These are phyloP conservation scores for Scalesia atractyloides DNA, from an alignment of 129 eudicot species.

Conservation along the genomic window DNA sequence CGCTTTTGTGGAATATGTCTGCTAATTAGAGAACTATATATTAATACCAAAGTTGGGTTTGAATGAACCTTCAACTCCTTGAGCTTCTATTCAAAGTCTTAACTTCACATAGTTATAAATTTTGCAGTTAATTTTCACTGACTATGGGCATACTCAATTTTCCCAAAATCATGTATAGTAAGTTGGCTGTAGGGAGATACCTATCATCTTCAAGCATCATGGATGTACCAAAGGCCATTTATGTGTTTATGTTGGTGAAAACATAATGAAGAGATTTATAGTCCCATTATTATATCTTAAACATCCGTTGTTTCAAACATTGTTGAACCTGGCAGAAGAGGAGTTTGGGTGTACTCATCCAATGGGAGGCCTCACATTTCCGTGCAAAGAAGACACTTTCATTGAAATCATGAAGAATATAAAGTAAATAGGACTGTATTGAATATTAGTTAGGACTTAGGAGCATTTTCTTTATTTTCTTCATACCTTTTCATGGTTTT, in stretches of 20 bases:
- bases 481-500: no score
- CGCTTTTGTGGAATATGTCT: no score
- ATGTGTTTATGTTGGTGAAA: slow-evolving; percentile 21
- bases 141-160: slow-evolving; percentile 6
- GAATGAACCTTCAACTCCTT: background rate
- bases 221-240: slow-evolving; percentile 10
- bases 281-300: slow-evolving; percentile 18
- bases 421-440: no score
- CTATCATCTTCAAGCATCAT: background rate
- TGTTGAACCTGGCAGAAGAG: slow-evolving; percentile 6
- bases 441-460: no score
- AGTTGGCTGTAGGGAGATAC: background rate
- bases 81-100: background rate
- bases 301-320: slow-evolving; percentile 20
- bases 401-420: slow-evolving; percentile 12
- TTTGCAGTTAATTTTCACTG: background rate
- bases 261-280: slow-evolving; percentile 23
- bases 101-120: no score
- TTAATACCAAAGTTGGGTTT: background rate
- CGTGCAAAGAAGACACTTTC: slow-evolving; percentile 32
- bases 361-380: slow-evolving; percentile 32
- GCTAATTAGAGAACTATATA: slow-evolving; percentile 4
- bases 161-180: slow-evolving; percentile 17
- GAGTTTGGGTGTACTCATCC: slow-evolving; percentile 28
- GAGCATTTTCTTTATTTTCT: no score